Evolutionary conservation across 805 yeast species (phyloP).

Genomic region (Nakazawaea ernobii): DNA sequence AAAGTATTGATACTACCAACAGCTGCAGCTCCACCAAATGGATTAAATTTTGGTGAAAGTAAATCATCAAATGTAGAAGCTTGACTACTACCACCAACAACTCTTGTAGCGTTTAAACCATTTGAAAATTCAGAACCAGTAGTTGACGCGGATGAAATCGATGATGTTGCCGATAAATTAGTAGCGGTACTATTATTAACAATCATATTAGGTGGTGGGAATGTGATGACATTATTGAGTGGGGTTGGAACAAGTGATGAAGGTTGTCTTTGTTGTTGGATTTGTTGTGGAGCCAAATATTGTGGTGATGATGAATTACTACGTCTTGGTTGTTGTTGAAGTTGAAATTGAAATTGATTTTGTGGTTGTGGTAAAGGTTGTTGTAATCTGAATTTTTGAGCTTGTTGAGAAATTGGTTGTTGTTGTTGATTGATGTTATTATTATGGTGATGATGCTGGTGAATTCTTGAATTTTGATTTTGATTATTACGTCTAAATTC

Average conservation of each 20-base stretch:
- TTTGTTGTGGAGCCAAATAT: slow-evolving; percentile 4
- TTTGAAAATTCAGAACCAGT: slow-evolving; percentile 1
- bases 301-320: slow-evolving; percentile 9
- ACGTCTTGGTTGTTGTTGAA: slow-evolving; percentile 2
- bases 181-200: neutral
- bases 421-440: neutral
- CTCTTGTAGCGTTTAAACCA: neutral
- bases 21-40: slow-evolving; percentile 2
- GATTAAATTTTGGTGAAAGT: slow-evolving; percentile 9
- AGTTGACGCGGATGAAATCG: slow-evolving; percentile 8
- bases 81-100: neutral
- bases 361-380: slow-evolving; percentile 10
- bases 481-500: slow-evolving; percentile 3
- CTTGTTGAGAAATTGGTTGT: neutral
- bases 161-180: slow-evolving; percentile 7
- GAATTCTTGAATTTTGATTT: neutral
- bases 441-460: neutral
- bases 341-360: neutral
- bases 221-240: neutral
- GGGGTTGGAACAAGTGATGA: neutral
- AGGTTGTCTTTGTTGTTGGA: neutral
- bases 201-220: neutral
- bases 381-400: neutral
- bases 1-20: neutral
- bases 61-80: slow-evolving; percentile 9